Evolutionary conservation across 306 rosid genomes (phyloP).

Genomic region (Trichosanthes truncata): DNA sequence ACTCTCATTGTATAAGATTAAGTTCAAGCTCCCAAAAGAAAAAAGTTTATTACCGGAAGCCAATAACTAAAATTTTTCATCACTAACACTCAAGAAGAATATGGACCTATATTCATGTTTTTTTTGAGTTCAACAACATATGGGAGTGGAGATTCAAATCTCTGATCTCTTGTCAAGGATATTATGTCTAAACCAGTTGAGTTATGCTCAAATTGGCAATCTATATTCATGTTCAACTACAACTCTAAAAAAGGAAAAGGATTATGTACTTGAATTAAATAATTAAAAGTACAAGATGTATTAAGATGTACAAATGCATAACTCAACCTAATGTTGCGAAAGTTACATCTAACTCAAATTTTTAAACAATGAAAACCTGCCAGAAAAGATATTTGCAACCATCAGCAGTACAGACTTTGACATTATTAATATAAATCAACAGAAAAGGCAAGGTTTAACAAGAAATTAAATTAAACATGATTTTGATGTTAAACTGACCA

Average conservation of each 20-base stretch:
- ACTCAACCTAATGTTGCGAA: background rate
- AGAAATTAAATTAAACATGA: slow-evolving; percentile 7
- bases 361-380: background rate
- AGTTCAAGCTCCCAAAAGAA: background rate
- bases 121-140: too few species aligned
- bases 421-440: background rate
- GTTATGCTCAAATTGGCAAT: too few species aligned
- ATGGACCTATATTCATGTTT: background rate
- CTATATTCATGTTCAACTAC: background rate
- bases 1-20: background rate
- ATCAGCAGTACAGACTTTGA: background rate
- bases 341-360: background rate
- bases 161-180: too few species aligned
- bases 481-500: slow-evolving; percentile 22
- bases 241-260: background rate
- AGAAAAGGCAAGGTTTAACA: background rate
- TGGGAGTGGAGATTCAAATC: too few species aligned
- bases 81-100: background rate
- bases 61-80: background rate
- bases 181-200: too few species aligned
- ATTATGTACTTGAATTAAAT: background rate
- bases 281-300: background rate
- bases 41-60: background rate
- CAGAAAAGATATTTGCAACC: background rate
- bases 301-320: background rate